Base-by-base conservation (phyloP, 768 basidiomycete species). In the Boletus barrowsii region DNA sequence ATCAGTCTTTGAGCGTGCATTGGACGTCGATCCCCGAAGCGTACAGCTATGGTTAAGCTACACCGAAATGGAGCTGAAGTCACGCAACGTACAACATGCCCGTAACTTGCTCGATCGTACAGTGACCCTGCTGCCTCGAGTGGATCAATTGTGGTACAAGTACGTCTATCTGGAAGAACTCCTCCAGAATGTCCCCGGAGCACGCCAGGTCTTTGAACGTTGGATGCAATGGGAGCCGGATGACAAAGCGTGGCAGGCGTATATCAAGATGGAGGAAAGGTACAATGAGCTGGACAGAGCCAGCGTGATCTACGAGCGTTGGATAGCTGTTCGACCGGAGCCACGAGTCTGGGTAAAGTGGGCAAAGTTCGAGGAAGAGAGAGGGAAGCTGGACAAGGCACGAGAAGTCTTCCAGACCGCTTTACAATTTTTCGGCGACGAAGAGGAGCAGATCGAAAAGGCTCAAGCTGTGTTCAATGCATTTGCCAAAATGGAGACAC, bases 141-240 rank as follows among this genome's bases (percentile, higher is more conserved):
- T 99, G 46, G 95, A 99, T 70, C 90, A 96, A 67, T 80, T 99
- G 8, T 98, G 97, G 97, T 98, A 98, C 82, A 98, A 98, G 71
- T 99, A 98, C 53, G 96, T 99, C 55, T 98, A 97, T 72, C 83
- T 99, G 51, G 97, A 99, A 68, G 97, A 99, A 68, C 82, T 99
- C 3, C 81, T 99, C 13, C 89, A 95, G 64, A 98, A 99, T 66
- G 87, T 99, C 32, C 84, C 95, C 1, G 97, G 97, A 37, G 94
- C 95, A 2, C 86, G 97, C 10, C 96, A 98, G 68, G 93, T 98
- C 51, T 99, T 98, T 58, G 97, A 99, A 71, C 83, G 97, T 43
- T 99, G 97, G 97, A 96, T 98, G 93, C 83, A 92, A 60, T 98
- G 97, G 97, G 97, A 98, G 68, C 97, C 97, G 1, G 95, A 98